These are phyloP conservation scores for Dioscorea alata DNA, from an alignment of 106 monocot genomes.

Conservation along the genomic window DNA sequence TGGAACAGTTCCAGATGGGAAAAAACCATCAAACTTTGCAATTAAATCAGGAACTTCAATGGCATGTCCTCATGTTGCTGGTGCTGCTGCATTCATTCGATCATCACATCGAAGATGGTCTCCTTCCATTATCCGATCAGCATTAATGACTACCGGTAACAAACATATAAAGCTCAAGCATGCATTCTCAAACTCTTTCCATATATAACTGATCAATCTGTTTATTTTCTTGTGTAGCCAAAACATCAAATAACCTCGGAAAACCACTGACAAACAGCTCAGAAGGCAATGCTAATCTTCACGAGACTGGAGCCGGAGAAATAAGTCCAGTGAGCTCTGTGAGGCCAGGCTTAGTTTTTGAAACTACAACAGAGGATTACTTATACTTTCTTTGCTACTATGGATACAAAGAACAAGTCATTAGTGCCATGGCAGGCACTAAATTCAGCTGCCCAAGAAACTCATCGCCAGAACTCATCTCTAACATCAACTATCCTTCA, in stretches of 20 bases:
- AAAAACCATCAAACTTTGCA: conserved; percentile 74
- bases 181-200: neutral
- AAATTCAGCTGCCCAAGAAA: conserved; percentile 57
- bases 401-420: conserved; percentile 66
- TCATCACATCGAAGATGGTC: conserved; percentile 75
- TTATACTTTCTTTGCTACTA: conserved; percentile 77
- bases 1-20: conserved; percentile 43
- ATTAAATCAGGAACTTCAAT: conserved; percentile 95
- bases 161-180: no score
- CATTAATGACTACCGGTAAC: conserved; percentile 89
- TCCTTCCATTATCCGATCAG: conserved; percentile 93
- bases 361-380: conserved; percentile 65
- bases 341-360: conserved; percentile 83
- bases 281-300: conserved; percentile 52
- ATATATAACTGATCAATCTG: neutral
- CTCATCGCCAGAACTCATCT: conserved; percentile 50
- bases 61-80: conserved; percentile 97
- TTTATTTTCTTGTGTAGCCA: conserved; percentile 29
- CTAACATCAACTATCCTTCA: conserved; percentile 83
- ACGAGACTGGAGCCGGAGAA: conserved; percentile 88
- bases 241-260: conserved; percentile 42
- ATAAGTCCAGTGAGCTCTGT: conserved; percentile 74
- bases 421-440: conserved; percentile 42
- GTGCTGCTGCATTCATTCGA: conserved; percentile 73
- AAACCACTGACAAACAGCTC: conserved; percentile 38